Evolutionary conservation across 2,329 filamentous ascomycete genomes (phyloP).

Genomic region (Thermothelomyces thermophilus): DNA sequence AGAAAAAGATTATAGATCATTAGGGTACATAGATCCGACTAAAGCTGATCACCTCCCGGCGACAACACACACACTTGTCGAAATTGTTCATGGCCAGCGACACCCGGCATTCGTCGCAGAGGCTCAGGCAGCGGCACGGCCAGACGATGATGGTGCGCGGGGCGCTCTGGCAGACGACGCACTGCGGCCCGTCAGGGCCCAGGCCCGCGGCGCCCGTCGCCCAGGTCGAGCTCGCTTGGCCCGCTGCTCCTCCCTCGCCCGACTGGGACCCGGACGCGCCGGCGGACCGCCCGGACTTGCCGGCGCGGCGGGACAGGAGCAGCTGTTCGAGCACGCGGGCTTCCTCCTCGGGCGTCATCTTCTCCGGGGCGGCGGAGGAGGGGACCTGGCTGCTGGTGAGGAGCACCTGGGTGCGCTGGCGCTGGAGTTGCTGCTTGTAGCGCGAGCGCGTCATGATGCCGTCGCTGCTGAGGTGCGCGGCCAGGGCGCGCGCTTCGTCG

Average conservation of each 20-base stretch:
- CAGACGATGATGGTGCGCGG: constrained; percentile 86
- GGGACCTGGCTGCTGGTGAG: constrained; percentile 34
- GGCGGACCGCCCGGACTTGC: constrained; percentile 18
- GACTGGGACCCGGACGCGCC: neutral
- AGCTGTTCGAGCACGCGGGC: constrained; percentile 55
- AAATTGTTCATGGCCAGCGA: constrained; percentile 96
- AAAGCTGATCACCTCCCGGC: constrained; percentile 81
- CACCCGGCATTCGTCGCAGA: constrained; percentile 92
- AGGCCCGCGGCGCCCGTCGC: constrained; percentile 65
- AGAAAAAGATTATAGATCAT: neutral
- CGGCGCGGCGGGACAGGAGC: constrained; percentile 45
- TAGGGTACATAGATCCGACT: constrained; percentile 83
- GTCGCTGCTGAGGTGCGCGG: constrained; percentile 67
- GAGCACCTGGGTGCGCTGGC: constrained; percentile 64
- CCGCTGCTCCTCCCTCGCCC: neutral
- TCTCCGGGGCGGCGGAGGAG: constrained; percentile 22
- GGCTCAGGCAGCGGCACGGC: constrained; percentile 89
- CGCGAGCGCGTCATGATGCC: constrained; percentile 74
- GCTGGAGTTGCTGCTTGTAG: constrained; percentile 61
- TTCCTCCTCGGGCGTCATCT: constrained; percentile 52
- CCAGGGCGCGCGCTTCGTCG: constrained; percentile 72
- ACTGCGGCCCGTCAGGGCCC: constrained; percentile 67
- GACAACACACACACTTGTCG: constrained; percentile 90
- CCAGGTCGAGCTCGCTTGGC: constrained; percentile 39
- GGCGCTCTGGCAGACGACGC: constrained; percentile 86